Percentiles rank a stretch among this genome's conserved stretches.
Evolutionary conservation across 176 grass and related monocot species (phyloP).

Genomic region (Puya raimondii): DNA sequence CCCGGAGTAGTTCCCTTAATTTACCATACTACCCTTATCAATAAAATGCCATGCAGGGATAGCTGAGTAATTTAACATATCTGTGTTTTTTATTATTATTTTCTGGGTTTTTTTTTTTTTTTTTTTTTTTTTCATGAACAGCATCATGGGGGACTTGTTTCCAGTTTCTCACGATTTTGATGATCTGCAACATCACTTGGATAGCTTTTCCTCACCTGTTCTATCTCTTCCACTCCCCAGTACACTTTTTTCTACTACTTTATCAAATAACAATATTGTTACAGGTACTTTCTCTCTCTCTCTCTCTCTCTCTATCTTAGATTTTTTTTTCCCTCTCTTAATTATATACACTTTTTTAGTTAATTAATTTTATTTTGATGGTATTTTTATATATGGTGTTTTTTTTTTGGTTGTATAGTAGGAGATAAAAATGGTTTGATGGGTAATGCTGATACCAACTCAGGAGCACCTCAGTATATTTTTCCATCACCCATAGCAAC

Average conservation of each 20-base stretch:
- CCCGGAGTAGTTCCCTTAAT: not conserved
- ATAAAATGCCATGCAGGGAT: not conserved
- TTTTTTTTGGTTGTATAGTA: not conserved
- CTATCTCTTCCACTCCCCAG: slow-evolving; percentile 20
- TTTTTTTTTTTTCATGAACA: not conserved
- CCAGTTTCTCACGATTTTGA: not conserved
- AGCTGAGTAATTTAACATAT: not conserved
- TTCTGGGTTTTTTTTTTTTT: not conserved
- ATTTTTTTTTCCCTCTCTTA: not conserved
- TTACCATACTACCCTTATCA: not conserved
- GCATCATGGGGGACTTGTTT: slow-evolving; percentile 17
- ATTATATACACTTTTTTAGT: too few species aligned
- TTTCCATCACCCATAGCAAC: too few species aligned
- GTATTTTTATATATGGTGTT: too few species aligned
- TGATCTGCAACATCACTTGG: slow-evolving; percentile 11
- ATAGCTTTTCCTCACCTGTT: slow-evolving; percentile 15
- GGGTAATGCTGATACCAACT: not conserved
- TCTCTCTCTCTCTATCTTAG: not conserved
- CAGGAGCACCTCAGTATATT: not conserved
- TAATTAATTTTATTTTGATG: too few species aligned
- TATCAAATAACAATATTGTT: slow-evolving; percentile 15
- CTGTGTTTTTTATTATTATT: not conserved
- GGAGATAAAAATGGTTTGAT: not conserved
- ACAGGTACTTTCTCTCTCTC: slow-evolving; percentile 1
- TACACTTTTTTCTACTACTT: slow-evolving; percentile 9